These are phyloP conservation scores for Coemansia sp. DNA, from an alignment of 192 early-diverging fungal species.

Conservation along the genomic window DNA sequence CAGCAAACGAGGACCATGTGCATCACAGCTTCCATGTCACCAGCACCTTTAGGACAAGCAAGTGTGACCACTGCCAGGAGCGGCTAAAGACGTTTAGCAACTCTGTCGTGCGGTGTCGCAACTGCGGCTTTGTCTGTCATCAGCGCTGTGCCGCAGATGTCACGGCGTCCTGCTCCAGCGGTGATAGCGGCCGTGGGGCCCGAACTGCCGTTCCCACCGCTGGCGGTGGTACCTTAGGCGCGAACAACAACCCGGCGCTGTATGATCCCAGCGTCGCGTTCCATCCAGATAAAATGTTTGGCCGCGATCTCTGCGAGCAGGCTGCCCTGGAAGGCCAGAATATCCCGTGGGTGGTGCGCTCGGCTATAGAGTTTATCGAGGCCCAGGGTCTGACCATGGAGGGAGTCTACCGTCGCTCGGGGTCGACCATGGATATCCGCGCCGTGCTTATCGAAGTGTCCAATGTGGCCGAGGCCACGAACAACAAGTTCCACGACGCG, in stretches of 20 bases:
- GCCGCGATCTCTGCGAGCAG: conserved; percentile 57
- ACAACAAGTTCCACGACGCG: conserved; percentile 49
- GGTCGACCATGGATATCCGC: conserved; percentile 67
- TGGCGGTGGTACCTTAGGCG: not conserved
- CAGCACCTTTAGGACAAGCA: conserved; percentile 43
- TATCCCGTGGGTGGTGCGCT: conserved; percentile 66
- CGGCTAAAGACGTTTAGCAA: conserved; percentile 44
- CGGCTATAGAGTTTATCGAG: conserved; percentile 68
- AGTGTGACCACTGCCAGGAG: conserved; percentile 51
- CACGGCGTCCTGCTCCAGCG: conserved; percentile 29
- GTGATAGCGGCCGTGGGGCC: conserved; percentile 4
- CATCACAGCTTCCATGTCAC: conserved; percentile 46
- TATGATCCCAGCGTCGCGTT: conserved; percentile 23
- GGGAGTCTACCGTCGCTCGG: conserved; percentile 80
- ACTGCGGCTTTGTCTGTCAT: conserved; percentile 54
- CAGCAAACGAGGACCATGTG: conserved; percentile 1
- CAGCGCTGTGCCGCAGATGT: conserved; percentile 42
- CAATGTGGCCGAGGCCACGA: conserved; percentile 51
- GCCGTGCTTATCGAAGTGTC: conserved; percentile 65
- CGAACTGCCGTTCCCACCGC: conserved; percentile 4
- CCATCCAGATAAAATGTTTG: conserved; percentile 61
- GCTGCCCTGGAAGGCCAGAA: conserved; percentile 56
- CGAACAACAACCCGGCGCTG: not conserved
- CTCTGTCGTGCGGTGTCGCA: conserved; percentile 39
- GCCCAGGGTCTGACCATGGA: conserved; percentile 64